These are phyloP conservation scores for Phytomonas serpens DNA, from an alignment of 208 protist genomes.

Conservation along the genomic window DNA sequence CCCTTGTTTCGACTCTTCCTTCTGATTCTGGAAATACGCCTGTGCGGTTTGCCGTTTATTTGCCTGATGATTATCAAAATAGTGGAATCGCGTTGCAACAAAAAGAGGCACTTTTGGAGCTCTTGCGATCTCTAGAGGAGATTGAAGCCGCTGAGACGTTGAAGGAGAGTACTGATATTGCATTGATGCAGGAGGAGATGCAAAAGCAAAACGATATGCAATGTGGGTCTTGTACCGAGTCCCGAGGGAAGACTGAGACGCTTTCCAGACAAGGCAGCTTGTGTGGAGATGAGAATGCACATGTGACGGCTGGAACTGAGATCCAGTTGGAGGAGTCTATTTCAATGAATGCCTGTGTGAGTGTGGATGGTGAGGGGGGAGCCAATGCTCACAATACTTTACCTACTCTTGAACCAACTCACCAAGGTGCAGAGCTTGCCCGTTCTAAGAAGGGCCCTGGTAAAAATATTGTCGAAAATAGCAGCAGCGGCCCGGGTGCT, in stretches of 20 bases:
- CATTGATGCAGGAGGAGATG: neutral
- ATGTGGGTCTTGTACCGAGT: neutral
- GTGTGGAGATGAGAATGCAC: neutral
- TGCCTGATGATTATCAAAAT: neutral
- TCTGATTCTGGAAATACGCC: neutral
- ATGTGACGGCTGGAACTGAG: neutral
- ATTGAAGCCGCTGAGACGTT: neutral
- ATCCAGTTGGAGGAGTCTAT: neutral
- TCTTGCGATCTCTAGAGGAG: neutral
- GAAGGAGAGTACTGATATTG: constrained; percentile 1
- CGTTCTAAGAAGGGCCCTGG: neutral
- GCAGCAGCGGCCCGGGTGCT: neutral
- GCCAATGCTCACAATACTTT: neutral
- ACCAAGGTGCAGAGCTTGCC: neutral
- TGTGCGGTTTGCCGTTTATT: neutral
- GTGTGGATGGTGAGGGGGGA: neutral
- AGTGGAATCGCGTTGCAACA: neutral
- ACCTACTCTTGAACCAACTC: neutral
- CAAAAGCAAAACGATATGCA: neutral
- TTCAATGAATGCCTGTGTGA: neutral
- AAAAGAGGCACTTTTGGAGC: neutral
- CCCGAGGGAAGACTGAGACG: neutral
- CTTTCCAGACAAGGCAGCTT: neutral
- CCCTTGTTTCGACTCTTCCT: neutral
- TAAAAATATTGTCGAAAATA: neutral